Conservation (phyloP, 192 early-diverging fungal genomes). For the Geosiphon pyriformis region DNA sequence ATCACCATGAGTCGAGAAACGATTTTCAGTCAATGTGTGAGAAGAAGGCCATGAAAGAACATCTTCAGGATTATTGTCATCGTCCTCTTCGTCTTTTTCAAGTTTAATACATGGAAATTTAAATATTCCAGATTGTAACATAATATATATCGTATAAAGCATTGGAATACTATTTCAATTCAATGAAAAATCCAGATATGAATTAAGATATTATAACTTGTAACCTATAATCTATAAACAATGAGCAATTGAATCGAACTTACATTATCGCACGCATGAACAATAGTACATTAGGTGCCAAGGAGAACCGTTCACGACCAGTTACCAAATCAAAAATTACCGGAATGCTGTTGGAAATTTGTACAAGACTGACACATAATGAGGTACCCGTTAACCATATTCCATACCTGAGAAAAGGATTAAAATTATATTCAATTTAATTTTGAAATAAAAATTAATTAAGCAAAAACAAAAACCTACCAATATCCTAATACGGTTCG, state of each 20-base stretch:
- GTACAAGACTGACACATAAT: neutral
- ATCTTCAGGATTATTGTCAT: neutral
- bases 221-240: no score
- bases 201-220: no score
- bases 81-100: neutral
- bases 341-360: neutral
- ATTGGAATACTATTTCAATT: neutral
- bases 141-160: neutral
- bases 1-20: neutral
- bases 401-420: neutral
- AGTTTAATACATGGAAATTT: neutral
- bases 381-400: neutral
- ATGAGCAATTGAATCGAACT: neutral
- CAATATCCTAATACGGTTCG: neutral
- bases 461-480: neutral
- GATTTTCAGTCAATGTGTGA: neutral
- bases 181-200: neutral
- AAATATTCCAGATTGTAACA: neutral
- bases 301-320: neutral
- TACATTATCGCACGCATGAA: neutral
- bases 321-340: neutral
- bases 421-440: neutral
- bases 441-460: neutral
- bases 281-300: neutral
- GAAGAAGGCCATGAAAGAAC: neutral